Percentiles rank a stretch among this genome's conserved stretches.
Conservation (phyloP, 1,139 yeast species). For the Suhomyces panamericanus region DNA sequence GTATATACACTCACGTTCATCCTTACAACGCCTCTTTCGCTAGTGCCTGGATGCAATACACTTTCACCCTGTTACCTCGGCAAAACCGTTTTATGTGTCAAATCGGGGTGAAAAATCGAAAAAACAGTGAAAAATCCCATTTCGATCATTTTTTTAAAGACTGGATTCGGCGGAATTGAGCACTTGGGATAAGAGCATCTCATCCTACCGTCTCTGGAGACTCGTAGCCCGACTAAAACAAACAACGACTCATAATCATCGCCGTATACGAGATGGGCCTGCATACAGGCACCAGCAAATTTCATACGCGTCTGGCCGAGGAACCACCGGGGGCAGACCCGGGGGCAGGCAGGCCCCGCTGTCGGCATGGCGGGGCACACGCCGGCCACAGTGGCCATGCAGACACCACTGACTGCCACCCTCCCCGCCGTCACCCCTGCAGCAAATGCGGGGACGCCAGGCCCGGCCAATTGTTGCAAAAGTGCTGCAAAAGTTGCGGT, state of each 20-base stretch:
- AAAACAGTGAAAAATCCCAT: no score
- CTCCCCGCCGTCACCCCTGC: not conserved
- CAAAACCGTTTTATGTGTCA: no score
- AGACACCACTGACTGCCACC: not conserved
- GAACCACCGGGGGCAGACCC: not conserved
- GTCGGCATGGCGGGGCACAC: not conserved
- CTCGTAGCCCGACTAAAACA: not conserved
- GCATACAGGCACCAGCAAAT: not conserved
- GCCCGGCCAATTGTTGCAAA: not conserved
- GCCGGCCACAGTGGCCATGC: no score
- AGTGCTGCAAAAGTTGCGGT: not conserved
- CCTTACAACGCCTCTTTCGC: no score
- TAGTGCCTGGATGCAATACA: no score
- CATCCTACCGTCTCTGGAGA: no score
- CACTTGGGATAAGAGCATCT: no score
- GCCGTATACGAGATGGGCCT: not conserved
- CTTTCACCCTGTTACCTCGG: no score
- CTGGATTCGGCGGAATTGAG: no score
- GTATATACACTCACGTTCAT: no score
- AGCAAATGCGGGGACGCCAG: not conserved
- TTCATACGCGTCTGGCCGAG: conserved; percentile 1
- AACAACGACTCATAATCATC: conserved; percentile 1
- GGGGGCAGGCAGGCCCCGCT: not conserved
- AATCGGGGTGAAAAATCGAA: no score
- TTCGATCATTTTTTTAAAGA: no score